Evolutionary conservation across 1,284 basidiomycete genomes (phyloP), one percentile per base, ranked within the genome.

Genomic region (Singerocomus inundabilis): DNA sequence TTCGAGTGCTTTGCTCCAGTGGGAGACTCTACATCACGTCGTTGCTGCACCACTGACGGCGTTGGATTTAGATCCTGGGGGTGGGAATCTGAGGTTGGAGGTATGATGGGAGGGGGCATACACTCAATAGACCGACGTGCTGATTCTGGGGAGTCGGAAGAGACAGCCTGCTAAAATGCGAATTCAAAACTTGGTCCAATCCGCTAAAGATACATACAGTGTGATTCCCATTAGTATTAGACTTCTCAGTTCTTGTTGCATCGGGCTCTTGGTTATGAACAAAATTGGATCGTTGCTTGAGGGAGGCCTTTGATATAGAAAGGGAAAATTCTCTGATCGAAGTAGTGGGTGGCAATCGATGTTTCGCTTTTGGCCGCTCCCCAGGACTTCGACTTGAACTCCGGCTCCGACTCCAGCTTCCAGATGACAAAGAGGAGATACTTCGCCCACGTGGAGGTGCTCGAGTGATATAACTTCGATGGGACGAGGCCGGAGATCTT

Each of bases 321-420:
- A 75, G 54, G 9, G 67, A 63, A 31, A 75, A 65, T 6, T 75
- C 72, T 48, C 69, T 69, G 46, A 78, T 57, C 8, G 74, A 72
- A 6, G 77, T 74, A 11, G 76, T 66, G 12, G 74, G 57, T 29
- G 85, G 86, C 28, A 88, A 70, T 35, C 85, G 78, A 64, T 88
- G 86, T 38, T 85, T 75, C 11, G 80, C 70, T 51, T 75, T 78
- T 29, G 76, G 71, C 38, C 72, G 75, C 30, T 73, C 71, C 28
- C 62, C 62, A 36, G 77, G 79, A 56, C 80, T 83, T 48, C 64
- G 71, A 58, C 79, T 83, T 8, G 71, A 70, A 58, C 81, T 84
- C 43, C 80, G 70, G 53, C 77, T 80, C 39, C 69, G 63, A 36
- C 75, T 74, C 53, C 78, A 80, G 40, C 71, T 82, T 29, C 76